Evolutionary conservation across 805 yeast genomes (phyloP), one percentile per base, ranked within the genome.

Genomic region (Yarrowia phangngaensis): DNA sequence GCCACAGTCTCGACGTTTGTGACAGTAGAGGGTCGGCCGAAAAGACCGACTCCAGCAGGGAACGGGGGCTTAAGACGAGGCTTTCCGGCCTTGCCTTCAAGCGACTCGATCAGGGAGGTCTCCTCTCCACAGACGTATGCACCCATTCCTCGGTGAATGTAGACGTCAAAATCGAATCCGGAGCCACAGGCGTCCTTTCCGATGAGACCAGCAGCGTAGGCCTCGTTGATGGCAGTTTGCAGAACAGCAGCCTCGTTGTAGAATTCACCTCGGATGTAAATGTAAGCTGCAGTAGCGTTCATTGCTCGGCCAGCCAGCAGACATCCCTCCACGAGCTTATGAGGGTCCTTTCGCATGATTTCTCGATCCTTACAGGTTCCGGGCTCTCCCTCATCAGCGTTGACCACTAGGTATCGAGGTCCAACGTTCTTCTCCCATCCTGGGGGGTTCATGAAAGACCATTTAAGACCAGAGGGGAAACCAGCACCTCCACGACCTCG

Each of bases 401-500:
- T 86, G 60, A 86, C 87, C 40, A 86, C 94, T 58, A 86, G 74
- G 64, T 84, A 84, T 61, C 95, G 76, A 53, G 95, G 92, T n/a
- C 95, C 95, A 12, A 69, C 69, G 68, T 85, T 85, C 63, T 85
- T 86, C 54, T 85, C 94, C 95, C 95, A 85, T 52, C 92, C 92
- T 50, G 95, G 95, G 35, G 95, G 95, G 69, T 86, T 86, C 95
- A 85, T 85, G 64, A 85, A 85, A 17, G 92, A 83, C 94, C 94
- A 85, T 68, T 85, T 85, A 61, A 85, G 75, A 23, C 95, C 95
- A 17, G 88, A 78, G 49, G 95, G 95, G 74, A 85, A 85, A 13
- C 95, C 95, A 35, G 95, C 95, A 61, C 95, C 95, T 52, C 95
- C 95, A 67, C 95, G 79, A 52, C 95, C 95, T 64, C 95, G 78